These are phyloP conservation scores for Thecaphora thlaspeos DNA, from an alignment of 1,284 basidiomycete species.

Conservation along the genomic window DNA sequence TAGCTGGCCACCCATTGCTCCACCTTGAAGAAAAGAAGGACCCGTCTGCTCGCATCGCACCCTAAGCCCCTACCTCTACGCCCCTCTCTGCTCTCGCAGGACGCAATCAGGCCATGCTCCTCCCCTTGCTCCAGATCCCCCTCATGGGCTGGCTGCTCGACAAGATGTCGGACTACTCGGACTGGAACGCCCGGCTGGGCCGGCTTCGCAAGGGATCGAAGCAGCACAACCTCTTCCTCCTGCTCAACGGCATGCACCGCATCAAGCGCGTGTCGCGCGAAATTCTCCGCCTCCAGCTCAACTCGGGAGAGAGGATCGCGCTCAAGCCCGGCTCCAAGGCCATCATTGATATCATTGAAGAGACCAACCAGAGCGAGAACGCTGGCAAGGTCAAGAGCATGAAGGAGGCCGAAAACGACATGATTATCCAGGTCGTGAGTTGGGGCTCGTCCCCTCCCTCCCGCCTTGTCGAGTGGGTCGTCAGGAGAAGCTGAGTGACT, in stretches of 20 bases:
- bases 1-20: too few species aligned
- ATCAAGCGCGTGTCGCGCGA: conserved; percentile 38
- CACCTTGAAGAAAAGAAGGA: too few species aligned
- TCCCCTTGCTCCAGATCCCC: conserved; percentile 42
- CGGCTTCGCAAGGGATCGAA: conserved; percentile 1
- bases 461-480: too few species aligned
- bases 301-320: conserved; percentile 20
- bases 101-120: conserved; percentile 39
- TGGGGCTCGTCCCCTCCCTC: too few species aligned
- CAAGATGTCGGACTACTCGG: conserved; percentile 11
- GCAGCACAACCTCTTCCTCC: conserved; percentile 4
- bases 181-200: conserved; percentile 11
- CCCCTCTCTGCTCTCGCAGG: too few species aligned
- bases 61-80: too few species aligned
- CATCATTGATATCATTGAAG: conserved; percentile 37
- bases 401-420: conserved; percentile 40
- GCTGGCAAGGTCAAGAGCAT: conserved; percentile 28
- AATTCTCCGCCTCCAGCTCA: conserved; percentile 41
- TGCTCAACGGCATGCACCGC: conserved; percentile 34
- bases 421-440: conserved; percentile 30
- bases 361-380: conserved; percentile 24
- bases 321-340: conserved; percentile 14
- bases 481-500: too few species aligned
- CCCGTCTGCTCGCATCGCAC: too few species aligned
- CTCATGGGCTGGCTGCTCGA: conserved; percentile 25